phyloP scores from a whole-genome alignment of 2,329 filamentous ascomycete species.

The Venturia aucupariae region DNA sequence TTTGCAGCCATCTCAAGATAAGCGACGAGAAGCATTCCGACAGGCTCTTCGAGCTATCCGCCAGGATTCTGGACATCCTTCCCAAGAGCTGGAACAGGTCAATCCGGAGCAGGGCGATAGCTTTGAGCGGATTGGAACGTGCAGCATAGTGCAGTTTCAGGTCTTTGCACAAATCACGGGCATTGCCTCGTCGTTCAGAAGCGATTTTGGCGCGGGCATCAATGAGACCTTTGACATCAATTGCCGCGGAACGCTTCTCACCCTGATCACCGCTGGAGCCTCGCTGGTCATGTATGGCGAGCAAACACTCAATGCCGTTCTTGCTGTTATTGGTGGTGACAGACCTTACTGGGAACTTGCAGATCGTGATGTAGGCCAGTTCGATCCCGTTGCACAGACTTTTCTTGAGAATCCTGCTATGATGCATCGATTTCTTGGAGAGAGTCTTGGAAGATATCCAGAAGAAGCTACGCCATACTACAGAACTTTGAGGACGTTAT shows the following conservation, averaged over 20 bases:
- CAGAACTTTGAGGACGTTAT: conserved; percentile 2
- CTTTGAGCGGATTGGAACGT: neutral
- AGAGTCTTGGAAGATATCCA: conserved; percentile 8
- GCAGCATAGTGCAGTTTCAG: neutral
- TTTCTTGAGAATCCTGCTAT: neutral
- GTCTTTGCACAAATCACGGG: conserved; percentile 8
- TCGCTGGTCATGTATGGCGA: conserved; percentile 8
- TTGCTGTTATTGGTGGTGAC: conserved; percentile 9
- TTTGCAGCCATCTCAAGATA: neutral
- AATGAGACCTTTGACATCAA: neutral
- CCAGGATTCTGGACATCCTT: neutral
- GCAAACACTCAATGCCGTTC: conserved; percentile 8
- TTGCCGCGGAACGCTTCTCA: neutral
- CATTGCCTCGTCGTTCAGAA: neutral
- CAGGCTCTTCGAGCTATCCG: neutral
- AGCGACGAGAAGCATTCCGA: neutral
- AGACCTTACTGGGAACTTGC: conserved; percentile 12
- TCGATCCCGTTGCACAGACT: neutral
- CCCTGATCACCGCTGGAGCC: neutral
- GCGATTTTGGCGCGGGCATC: neutral
- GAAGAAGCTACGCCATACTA: conserved; percentile 8
- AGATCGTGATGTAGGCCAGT: neutral
- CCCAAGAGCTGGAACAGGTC: conserved; percentile 2
- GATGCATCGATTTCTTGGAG: conserved; percentile 1
- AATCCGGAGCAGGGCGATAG: neutral